Base-by-base conservation (phyloP, 805 yeast genomes). In the Starmerella apicola region DNA sequence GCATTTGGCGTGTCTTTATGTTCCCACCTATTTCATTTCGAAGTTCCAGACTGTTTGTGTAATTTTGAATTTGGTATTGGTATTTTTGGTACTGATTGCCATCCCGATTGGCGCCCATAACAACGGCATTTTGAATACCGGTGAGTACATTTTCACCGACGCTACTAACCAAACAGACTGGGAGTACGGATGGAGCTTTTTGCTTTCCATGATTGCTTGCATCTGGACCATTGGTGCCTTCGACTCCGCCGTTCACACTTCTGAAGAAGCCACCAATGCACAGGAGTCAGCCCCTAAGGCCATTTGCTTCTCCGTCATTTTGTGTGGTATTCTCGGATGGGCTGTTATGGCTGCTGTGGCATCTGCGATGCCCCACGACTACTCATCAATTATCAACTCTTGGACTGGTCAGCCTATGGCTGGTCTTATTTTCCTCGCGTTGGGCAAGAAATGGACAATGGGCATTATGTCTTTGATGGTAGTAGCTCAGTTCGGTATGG, bases 201-300 rank as follows among this genome's bases (percentile, higher is more conserved):
- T 64, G 42, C 57, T 66, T 40, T 57, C 75, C 48, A 70, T 74
- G 66, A 67, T 75, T 71, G 76, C 82, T 0, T 76, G 78, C 3
- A 70, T 77, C 41, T 79, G 86, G 85, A 76, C 82, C 13, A 77
- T 78, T 54, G 80, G 81, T 19, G 76, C 81, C 0, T 78, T 76
- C 55, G 84, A 78, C 56, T 70, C 80, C 7, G 74, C 78, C 50
- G 75, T 78, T 41, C 84, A 78, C 60, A 72, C 76, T 70, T 65
- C 78, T 17, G 86, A 78, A 56, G 84, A 78, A 54, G 78, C 80
- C 19, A 62, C 64, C 37, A 70, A 76, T 52, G 79, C 84, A 17
- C 64, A 73, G 5, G 63, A 62, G 40, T 71, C 80, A 12, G 76
- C 76, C 3, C 83, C 85, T 3, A 59, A 70, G 37, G 84, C 82